These are phyloP conservation scores for Phyllosticta citrichinensis DNA, from an alignment of 2,329 filamentous ascomycete genomes.

Conservation along the genomic window DNA sequence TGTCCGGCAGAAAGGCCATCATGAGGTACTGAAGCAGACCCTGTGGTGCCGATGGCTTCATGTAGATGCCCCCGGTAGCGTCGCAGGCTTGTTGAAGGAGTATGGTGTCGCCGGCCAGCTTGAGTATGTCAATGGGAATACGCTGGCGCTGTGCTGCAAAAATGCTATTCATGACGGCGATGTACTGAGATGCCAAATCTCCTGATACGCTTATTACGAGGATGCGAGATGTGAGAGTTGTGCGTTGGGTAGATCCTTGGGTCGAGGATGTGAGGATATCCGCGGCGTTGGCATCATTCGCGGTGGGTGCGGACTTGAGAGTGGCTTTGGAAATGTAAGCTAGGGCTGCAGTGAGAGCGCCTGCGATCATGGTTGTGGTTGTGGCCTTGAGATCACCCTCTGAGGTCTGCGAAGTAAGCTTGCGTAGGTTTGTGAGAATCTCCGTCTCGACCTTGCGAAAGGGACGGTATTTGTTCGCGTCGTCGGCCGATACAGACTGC, in stretches of 20 bases:
- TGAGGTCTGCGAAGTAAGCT: constrained; percentile 62
- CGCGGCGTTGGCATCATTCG: constrained; percentile 24
- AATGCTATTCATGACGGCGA: constrained; percentile 96
- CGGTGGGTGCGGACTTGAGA: constrained; percentile 36
- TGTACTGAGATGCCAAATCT: constrained; percentile 82
- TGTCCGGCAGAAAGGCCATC: constrained; percentile 80
- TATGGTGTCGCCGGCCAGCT: constrained; percentile 74
- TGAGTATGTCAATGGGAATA: constrained; percentile 86
- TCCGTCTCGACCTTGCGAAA: constrained; percentile 80
- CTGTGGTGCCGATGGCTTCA: constrained; percentile 40
- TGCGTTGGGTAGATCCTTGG: constrained; percentile 14
- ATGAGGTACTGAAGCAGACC: constrained; percentile 88
- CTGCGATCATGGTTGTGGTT: constrained; percentile 78
- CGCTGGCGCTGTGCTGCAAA: constrained; percentile 84
- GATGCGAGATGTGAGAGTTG: constrained; percentile 66
- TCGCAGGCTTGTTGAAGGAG: constrained; percentile 88
- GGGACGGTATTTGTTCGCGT: constrained; percentile 85
- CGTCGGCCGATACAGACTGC: constrained; percentile 23
- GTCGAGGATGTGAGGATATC: constrained; percentile 22
- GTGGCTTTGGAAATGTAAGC: constrained; percentile 81
- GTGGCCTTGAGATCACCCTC: constrained; percentile 51
- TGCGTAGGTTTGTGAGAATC: constrained; percentile 62
- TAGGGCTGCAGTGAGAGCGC: constrained; percentile 80
- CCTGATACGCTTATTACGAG: constrained; percentile 84
- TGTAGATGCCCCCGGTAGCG: constrained; percentile 60